Evolutionary conservation across 1,139 yeast genomes (phyloP).

Genomic region (Pneumocystis murina): DNA sequence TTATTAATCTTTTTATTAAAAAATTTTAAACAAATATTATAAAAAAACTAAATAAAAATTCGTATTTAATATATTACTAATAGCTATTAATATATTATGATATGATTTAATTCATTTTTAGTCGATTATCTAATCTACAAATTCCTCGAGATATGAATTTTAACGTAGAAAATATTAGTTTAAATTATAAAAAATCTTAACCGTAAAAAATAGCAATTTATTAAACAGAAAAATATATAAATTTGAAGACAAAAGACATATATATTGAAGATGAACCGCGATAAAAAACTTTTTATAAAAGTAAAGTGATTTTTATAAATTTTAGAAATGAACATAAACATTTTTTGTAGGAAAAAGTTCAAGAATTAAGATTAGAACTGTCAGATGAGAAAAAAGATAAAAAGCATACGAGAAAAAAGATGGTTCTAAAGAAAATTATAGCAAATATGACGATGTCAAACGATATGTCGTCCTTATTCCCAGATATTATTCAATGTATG

Average conservation of each 20-base stretch:
- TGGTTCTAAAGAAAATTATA: slow-evolving; percentile 56
- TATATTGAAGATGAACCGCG: not conserved
- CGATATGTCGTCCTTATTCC: slow-evolving; percentile 54
- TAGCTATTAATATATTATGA: too few species aligned
- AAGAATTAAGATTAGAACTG: slow-evolving; percentile 43
- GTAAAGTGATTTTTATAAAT: not conserved
- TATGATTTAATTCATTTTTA: too few species aligned
- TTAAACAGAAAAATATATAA: not conserved
- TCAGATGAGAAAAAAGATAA: slow-evolving; percentile 40
- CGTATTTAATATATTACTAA: too few species aligned
- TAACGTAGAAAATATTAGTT: too few species aligned
- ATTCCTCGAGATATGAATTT: too few species aligned
- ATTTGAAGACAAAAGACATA: not conserved
- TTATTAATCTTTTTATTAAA: too few species aligned
- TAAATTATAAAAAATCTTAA: not conserved
- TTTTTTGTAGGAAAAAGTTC: slow-evolving; percentile 27
- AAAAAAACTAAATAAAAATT: too few species aligned
- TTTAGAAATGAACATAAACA: not conserved
- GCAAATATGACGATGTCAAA: slow-evolving; percentile 79
- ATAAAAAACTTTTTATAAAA: not conserved
- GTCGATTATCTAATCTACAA: too few species aligned
- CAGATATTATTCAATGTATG: slow-evolving; percentile 51
- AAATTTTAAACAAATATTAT: too few species aligned
- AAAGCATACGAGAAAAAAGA: slow-evolving; percentile 34
- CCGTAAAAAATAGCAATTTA: not conserved